Conservation (phyloP, 495 filamentous ascomycete species). For the Penicillium fimorum region DNA sequence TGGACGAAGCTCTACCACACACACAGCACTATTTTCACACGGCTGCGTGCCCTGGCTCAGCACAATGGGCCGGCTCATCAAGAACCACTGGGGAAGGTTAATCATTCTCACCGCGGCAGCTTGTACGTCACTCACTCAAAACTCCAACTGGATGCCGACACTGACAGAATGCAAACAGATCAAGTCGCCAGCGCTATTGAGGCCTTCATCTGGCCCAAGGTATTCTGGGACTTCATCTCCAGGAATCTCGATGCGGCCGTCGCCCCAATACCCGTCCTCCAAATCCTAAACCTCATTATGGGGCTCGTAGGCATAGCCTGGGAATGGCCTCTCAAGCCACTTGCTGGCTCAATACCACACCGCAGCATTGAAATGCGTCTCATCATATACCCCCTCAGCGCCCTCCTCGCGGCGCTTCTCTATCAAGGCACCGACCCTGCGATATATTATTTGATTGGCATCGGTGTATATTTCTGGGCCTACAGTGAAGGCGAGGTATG, state of each 20-base stretch:
- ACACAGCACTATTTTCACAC: conserved; percentile 8
- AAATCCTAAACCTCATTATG: conserved; percentile 92
- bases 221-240: conserved; percentile 97
- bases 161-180: conserved; percentile 47
- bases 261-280: conserved; percentile 82
- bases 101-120: conserved; percentile 81
- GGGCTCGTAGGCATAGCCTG: conserved; percentile 76
- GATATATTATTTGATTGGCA: conserved; percentile 86
- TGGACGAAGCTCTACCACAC: conserved; percentile 24
- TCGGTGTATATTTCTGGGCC: conserved; percentile 91
- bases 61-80: conserved; percentile 94
- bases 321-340: conserved; percentile 80
- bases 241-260: conserved; percentile 86
- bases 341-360: conserved; percentile 69
- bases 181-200: conserved; percentile 82
- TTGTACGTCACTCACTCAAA: conserved; percentile 57
- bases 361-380: conserved; percentile 84
- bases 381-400: conserved; percentile 75
- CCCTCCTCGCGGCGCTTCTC: conserved; percentile 70
- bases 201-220: conserved; percentile 97
- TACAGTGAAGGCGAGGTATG: conserved; percentile 95
- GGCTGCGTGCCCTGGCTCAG: conserved; percentile 1
- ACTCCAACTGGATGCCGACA: background rate
- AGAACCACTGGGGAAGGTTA: conserved; percentile 97
- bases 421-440: conserved; percentile 94